A percentile compares a stretch with the other conserved stretches of the same genome.
Evolutionary conservation across 768 basidiomycete genomes (phyloP).

Genomic region (Mrakia blollopis): DNA sequence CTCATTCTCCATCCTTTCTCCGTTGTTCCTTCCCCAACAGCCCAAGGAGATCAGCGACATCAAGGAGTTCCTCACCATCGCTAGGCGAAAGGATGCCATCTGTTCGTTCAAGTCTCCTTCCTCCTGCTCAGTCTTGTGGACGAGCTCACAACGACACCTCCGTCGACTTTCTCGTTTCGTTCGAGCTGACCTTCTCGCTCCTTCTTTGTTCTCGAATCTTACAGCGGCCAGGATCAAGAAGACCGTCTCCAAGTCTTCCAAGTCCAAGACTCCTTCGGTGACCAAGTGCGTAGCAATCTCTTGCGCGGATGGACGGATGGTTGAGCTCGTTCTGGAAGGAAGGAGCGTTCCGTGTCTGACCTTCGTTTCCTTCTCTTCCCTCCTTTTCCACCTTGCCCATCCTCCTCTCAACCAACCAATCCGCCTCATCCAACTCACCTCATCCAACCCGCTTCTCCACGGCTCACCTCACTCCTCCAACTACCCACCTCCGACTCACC

Average conservation of each 20-base stretch:
- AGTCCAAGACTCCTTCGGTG: constrained; percentile 32
- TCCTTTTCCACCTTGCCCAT: not conserved
- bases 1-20: constrained; percentile 1
- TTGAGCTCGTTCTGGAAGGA: not conserved
- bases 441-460: not conserved
- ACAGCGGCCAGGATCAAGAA: constrained; percentile 98
- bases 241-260: constrained; percentile 56
- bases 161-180: too few species aligned
- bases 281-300: constrained; percentile 18
- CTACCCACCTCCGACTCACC: constrained; percentile 48
- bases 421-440: not conserved
- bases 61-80: constrained; percentile 96
- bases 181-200: not conserved
- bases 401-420: not conserved
- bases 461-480: constrained; percentile 3
- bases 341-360: not conserved
- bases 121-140: not conserved
- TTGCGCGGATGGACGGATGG: not conserved
- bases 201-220: not conserved
- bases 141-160: not conserved
- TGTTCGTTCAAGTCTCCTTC: constrained; percentile 7
- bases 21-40: constrained; percentile 47
- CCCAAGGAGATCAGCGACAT: constrained; percentile 98
- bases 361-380: not conserved
- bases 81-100: constrained; percentile 88